These are phyloP conservation scores for Massariosphaeria phaeospora DNA, from an alignment of 495 filamentous ascomycete species.

Conservation along the genomic window DNA sequence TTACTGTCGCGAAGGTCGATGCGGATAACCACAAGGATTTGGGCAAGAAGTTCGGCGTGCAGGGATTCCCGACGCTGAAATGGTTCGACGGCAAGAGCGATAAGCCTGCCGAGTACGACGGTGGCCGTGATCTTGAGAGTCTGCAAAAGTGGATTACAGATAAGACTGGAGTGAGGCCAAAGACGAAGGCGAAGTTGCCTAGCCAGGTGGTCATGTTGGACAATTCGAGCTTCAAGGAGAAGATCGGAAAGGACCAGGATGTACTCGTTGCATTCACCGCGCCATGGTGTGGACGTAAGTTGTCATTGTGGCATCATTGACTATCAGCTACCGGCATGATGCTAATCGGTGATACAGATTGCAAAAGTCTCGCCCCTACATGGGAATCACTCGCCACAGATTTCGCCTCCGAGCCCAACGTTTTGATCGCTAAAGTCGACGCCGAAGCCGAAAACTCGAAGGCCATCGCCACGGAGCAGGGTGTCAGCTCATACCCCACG, in stretches of 20 bases:
- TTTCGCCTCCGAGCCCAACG: conserved; percentile 68
- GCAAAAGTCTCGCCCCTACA: conserved; percentile 85
- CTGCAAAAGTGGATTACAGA: conserved; percentile 74
- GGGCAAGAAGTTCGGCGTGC: conserved; percentile 77
- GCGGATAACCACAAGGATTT: conserved; percentile 81
- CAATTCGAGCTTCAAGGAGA: conserved; percentile 69
- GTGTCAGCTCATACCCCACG: conserved; percentile 82
- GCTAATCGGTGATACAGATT: conserved; percentile 58
- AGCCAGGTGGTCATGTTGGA: conserved; percentile 76
- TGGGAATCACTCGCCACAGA: conserved; percentile 85
- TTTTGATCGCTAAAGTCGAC: conserved; percentile 91
- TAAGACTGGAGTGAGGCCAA: conserved; percentile 79
- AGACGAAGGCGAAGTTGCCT: conserved; percentile 62
- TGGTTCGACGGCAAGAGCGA: conserved; percentile 98
- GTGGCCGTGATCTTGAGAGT: conserved; percentile 83
- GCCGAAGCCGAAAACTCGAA: conserved; percentile 82
- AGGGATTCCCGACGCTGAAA: conserved; percentile 95
- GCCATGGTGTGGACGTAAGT: conserved; percentile 95
- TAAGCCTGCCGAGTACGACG: conserved; percentile 76
- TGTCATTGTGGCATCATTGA: neutral
- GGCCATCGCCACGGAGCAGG: conserved; percentile 68
- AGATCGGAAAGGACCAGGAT: conserved; percentile 78
- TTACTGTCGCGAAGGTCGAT: conserved; percentile 91
- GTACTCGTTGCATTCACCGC: conserved; percentile 95
- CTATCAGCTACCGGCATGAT: conserved; percentile 6